Evolutionary conservation across 2,329 filamentous ascomycete species (phyloP).

Genomic region (Fusarium incarnatum): DNA sequence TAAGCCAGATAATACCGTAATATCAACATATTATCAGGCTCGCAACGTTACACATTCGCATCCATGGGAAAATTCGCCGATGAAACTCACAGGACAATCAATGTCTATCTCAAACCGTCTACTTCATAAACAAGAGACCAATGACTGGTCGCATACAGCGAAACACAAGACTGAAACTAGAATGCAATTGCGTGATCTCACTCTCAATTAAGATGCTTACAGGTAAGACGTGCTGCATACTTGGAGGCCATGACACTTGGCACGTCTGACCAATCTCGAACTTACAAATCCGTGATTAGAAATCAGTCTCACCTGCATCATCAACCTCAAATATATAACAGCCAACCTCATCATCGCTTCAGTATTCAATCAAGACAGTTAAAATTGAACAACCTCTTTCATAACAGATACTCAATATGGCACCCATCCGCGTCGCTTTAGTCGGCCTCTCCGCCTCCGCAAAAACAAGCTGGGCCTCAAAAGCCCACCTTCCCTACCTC

Average conservation of each 20-base stretch:
- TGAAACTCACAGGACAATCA: no score
- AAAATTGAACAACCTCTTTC: not conserved
- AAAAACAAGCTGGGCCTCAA: constrained; percentile 64
- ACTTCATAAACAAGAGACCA: no score
- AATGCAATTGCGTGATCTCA: not conserved
- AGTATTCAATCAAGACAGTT: no score
- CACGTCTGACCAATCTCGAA: not conserved
- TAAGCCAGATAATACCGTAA: no score
- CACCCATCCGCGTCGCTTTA: constrained; percentile 67
- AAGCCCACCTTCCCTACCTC: constrained; percentile 70
- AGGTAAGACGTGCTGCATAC: not conserved
- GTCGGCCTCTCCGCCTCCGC: constrained; percentile 67
- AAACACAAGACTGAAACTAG: no score
- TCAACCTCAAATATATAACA: not conserved
- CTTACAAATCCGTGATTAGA: constrained; percentile 21
- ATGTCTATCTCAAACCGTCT: no score
- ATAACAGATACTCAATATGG: constrained; percentile 45
- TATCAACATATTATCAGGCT: no score
- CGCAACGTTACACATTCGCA: no score
- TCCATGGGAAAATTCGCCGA: no score
- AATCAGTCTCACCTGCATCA: constrained; percentile 14
- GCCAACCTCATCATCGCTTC: no score
- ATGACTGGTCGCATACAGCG: no score
- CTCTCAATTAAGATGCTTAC: not conserved
- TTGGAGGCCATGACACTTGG: not conserved